Conservation (phyloP, 768 basidiomycete genomes). For the Cubamyces lactineus region DNA sequence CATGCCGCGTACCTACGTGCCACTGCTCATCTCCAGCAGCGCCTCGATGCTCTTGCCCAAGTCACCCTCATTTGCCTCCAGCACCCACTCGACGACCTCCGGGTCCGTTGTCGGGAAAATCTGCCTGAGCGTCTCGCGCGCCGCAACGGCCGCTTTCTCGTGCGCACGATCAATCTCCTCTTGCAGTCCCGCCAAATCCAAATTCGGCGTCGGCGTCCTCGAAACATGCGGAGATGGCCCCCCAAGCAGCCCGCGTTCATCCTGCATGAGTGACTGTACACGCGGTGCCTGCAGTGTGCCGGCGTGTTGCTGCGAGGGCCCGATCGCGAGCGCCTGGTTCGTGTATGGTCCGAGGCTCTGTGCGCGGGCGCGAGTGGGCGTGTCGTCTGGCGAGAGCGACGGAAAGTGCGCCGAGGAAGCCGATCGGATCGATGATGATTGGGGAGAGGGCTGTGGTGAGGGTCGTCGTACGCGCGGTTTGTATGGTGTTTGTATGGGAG, state of each 20-base stretch:
- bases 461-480: constrained; percentile 67
- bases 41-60: constrained; percentile 88
- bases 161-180: constrained; percentile 80
- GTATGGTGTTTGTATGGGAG: constrained; percentile 63
- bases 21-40: constrained; percentile 70
- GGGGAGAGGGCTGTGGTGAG: constrained; percentile 22
- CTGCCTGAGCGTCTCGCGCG: constrained; percentile 77
- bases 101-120: constrained; percentile 85
- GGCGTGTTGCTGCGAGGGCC: constrained; percentile 46
- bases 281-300: constrained; percentile 32
- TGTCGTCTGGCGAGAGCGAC: constrained; percentile 46
- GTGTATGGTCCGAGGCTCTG: constrained; percentile 43
- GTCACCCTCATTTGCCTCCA: constrained; percentile 89
- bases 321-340: constrained; percentile 51
- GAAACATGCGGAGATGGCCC: constrained; percentile 49
- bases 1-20: constrained; percentile 18
- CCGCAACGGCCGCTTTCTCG: constrained; percentile 69
- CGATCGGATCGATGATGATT: constrained; percentile 27
- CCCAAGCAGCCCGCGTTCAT: constrained; percentile 32
- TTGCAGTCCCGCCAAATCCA: constrained; percentile 73
- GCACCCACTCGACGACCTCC: constrained; percentile 86
- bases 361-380: constrained; percentile 46
- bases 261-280: constrained; percentile 45
- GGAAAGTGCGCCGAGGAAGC: constrained; percentile 38
- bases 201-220: constrained; percentile 67